Percentiles rank a stretch among this genome's conserved stretches.
These are phyloP conservation scores for Pezicula radicicola DNA, from an alignment of 2,329 filamentous ascomycete species.

Conservation along the genomic window DNA sequence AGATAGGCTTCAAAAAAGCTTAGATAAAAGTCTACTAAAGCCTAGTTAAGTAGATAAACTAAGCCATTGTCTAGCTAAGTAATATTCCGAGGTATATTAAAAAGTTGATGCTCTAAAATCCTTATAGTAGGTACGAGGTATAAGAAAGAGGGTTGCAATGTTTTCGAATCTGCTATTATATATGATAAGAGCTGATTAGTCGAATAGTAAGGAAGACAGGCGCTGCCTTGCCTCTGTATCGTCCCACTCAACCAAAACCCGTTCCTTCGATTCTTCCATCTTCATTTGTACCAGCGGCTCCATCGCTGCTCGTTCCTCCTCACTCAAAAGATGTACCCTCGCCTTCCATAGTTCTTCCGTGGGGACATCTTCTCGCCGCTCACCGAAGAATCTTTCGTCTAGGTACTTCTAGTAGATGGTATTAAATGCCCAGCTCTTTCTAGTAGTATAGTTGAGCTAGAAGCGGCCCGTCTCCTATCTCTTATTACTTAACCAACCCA, in stretches of 20 bases:
- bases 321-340: conserved; percentile 26
- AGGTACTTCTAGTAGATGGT: conserved; percentile 34
- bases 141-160: background rate
- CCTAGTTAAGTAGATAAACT: background rate
- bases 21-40: background rate
- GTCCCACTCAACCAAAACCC: conserved; percentile 11
- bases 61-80: background rate
- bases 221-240: conserved; percentile 1
- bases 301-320: conserved; percentile 24
- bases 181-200: background rate
- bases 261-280: conserved; percentile 22
- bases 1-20: background rate
- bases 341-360: conserved; percentile 24
- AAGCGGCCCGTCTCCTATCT: conserved; percentile 32
- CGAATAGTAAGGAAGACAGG: conserved; percentile 1
- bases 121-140: background rate
- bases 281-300: conserved; percentile 30
- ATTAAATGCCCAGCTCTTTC: conserved; percentile 37
- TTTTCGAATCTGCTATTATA: background rate
- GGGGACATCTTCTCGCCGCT: conserved; percentile 10
- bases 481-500: no score
- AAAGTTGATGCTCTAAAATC: background rate
- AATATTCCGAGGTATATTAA: background rate
- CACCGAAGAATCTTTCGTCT: conserved; percentile 32
- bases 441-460: conserved; percentile 33